Evolutionary conservation across 129 eudicot genomes (phyloP).

Genomic region (Ambrosia artemisiifolia): DNA sequence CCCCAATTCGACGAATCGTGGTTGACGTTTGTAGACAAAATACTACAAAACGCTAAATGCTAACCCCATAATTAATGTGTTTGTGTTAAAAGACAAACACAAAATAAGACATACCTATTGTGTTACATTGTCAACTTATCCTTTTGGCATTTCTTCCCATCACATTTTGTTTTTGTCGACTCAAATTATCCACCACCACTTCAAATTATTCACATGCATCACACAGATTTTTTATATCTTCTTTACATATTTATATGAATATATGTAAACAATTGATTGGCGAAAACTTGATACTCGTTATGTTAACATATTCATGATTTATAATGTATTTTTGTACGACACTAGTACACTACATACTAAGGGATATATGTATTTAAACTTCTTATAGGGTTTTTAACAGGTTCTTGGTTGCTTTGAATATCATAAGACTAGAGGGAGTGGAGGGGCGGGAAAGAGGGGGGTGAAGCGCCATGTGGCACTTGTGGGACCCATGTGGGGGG

Average conservation of each 20-base stretch:
- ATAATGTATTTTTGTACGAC: neutral
- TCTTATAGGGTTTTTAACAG: neutral
- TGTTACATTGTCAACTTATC: conserved; percentile 29
- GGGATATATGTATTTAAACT: neutral
- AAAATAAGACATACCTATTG: conserved; percentile 18
- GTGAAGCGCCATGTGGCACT: too few relatives aligned
- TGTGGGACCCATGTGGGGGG: too few relatives aligned
- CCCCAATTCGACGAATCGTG: conserved; percentile 25
- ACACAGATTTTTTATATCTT: neutral
- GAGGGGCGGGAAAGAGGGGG: too few relatives aligned
- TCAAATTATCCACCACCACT: conserved; percentile 16
- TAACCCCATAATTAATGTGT: conserved; percentile 26
- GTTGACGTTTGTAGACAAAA: conserved; percentile 32
- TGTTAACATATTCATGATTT: neutral
- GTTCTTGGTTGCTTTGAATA: neutral
- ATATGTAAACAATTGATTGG: neutral
- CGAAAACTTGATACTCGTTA: neutral
- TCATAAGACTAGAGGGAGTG: too few relatives aligned
- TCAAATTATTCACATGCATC: conserved; percentile 7
- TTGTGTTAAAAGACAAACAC: conserved; percentile 14
- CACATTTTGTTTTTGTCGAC: conserved; percentile 33
- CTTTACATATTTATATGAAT: neutral
- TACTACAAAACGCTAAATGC: conserved; percentile 12
- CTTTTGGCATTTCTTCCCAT: conserved; percentile 28
- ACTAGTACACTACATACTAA: neutral